Percentiles rank a stretch among this genome's conserved stretches.
Evolutionary conservation across 192 early-diverging fungal genomes (phyloP).

Genomic region (Pilobolus umbonatus): DNA sequence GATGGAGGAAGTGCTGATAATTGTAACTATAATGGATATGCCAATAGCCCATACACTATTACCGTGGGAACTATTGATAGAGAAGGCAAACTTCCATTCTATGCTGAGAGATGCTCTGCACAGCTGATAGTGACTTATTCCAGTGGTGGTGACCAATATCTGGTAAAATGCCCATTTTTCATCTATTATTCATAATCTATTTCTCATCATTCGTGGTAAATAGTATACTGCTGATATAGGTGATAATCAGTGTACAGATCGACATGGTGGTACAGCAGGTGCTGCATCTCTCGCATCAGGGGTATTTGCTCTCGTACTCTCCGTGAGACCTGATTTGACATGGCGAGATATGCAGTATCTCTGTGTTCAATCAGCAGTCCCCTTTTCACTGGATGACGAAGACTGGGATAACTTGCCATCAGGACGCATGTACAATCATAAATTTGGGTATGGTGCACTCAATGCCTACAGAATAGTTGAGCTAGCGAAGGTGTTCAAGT

Average conservation of each 20-base stretch:
- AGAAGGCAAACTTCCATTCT: conserved; percentile 69
- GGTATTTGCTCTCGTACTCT: conserved; percentile 81
- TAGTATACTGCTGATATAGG: conserved; percentile 89
- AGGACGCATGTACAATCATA: conserved; percentile 83
- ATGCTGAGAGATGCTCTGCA: conserved; percentile 85
- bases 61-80: conserved; percentile 87
- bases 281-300: conserved; percentile 93
- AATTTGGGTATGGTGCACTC: conserved; percentile 90
- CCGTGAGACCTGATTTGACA: conserved; percentile 83
- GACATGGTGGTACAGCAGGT: conserved; percentile 92
- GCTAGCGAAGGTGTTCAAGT: conserved; percentile 60
- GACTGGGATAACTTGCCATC: conserved; percentile 70
- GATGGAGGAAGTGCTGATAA: conserved; percentile 88
- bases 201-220: neutral
- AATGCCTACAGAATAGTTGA: conserved; percentile 83
- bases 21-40: conserved; percentile 97
- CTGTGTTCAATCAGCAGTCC: conserved; percentile 70
- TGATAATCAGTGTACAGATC: conserved; percentile 60
- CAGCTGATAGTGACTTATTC: conserved; percentile 87
- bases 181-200: conserved; percentile 8
- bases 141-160: conserved; percentile 68
- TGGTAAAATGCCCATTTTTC: conserved; percentile 48
- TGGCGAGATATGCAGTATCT: conserved; percentile 96
- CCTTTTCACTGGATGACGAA: conserved; percentile 59
- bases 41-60: conserved; percentile 93